Conservation (phyloP, 2,329 filamentous ascomycete species). For the Colletotrichum sp. region DNA sequence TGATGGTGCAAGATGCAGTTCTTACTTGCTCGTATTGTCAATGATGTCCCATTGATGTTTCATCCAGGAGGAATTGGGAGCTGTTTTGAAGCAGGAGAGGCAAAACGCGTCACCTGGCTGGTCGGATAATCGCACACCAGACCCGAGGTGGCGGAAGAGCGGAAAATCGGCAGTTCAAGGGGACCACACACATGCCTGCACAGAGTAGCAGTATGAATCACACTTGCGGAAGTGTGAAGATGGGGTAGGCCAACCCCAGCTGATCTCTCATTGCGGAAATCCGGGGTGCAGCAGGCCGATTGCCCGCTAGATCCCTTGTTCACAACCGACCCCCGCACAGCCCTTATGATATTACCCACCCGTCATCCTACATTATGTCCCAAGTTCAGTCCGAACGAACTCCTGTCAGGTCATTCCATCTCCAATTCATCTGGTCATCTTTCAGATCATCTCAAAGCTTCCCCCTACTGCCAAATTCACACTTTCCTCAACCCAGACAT, state of each 20-base stretch:
- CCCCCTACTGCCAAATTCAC: not conserved
- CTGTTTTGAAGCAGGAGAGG: not conserved
- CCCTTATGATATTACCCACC: slow-evolving; percentile 1
- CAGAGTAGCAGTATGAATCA: not conserved
- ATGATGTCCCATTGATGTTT: not conserved
- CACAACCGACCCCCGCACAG: not conserved
- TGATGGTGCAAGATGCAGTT: not conserved
- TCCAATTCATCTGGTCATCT: not conserved
- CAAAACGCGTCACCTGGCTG: not conserved
- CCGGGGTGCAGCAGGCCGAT: not conserved
- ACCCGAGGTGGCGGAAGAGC: not conserved
- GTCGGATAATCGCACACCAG: not conserved
- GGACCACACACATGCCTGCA: not conserved
- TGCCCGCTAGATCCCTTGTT: not conserved
- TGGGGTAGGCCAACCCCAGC: not conserved
- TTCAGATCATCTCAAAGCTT: not conserved
- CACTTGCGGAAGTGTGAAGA: not conserved
- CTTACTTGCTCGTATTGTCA: no score
- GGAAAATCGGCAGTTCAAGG: not conserved
- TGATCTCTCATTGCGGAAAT: slow-evolving; percentile 20
- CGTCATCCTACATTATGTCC: not conserved
- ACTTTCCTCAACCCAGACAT: not conserved
- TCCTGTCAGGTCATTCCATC: not conserved
- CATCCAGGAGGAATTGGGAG: not conserved
- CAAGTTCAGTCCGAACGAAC: not conserved